Evolutionary conservation across 352 stramenopile genomes (phyloP), one percentile per base, ranked within the genome.

Genomic region (Pythium aquatile): DNA sequence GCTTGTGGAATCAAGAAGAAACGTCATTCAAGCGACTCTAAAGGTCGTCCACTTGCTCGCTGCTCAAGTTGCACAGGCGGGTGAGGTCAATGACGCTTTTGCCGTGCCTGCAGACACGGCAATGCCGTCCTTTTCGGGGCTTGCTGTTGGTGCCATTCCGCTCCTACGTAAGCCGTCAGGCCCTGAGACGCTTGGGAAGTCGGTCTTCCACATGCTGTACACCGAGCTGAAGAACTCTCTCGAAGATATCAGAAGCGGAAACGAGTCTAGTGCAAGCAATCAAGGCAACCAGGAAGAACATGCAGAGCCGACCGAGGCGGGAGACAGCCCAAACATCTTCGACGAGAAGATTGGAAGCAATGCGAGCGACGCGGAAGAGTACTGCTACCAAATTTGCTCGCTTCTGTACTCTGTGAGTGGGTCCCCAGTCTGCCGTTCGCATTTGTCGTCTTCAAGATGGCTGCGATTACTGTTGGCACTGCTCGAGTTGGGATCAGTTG

Each of bases 121-220:
- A 0, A 28, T 70, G 28, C 66, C 70, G 14, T 77, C 73, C 8
- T 68, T 77, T 32, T 76, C 48, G 33, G 66, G 75, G 30, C 73
- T 86, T 16, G 76, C 72, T 56, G 67, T 93, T 29, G 78, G 83
- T 28, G 76, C 83, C 1, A 94, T 96, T 59, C 87, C 87, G 11
- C 63, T 96, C 24, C 63, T 93, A 44, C 77, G 87, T 1, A 94
- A 96, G 51, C 88, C 88, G 10, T 95, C 86, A 24, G 88, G 88
- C 0, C 87, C 86, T 4, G 88, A 95, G 66, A 97, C 88, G 29
- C 73, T 97, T 1, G 87, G 88, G 17, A 96, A 97, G 61, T 96
- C 87, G 8, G 88, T 97, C 5, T 97, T 97, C 37, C 84, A 96
- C 61, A 97, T 97, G 88, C 63, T 97, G 40, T 97, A 94, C 57